Base-by-base conservation (phyloP, 768 basidiomycete genomes). In the Tubosaeta brunneosetosa region DNA sequence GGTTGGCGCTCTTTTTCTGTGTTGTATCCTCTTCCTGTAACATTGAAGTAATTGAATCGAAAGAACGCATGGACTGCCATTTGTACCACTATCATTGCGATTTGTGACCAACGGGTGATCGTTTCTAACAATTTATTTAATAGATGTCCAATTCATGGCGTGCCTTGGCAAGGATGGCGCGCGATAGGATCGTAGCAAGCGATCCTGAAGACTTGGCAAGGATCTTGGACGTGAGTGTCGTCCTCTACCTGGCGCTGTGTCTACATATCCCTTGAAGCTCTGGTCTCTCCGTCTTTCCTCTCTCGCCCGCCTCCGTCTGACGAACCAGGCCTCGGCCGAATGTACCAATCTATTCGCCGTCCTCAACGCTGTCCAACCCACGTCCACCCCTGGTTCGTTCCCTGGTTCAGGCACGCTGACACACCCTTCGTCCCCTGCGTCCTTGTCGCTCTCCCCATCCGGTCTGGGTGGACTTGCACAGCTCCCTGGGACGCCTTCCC, bases 141-240 rank as follows among this genome's bases (percentile, higher is more conserved):
- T 60, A 92, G 90, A 90, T 90, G 85, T 83, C 86, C 37, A 92
- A 93, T 61, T 89, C 85, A 64, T 93, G 91, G 91, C 77, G 91
- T 49, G 82, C 90, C 1, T 63, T 92, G 50, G 90, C 90, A n/a
- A 78, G 74, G 56, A 89, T 91, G 86, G 88, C 90, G 32, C 79
- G 86, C 63, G 90, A 92, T 66, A 76, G 83, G 31, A 79, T 92
- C 49, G 82, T 91, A 19, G 74, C 77, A 16, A 74, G 86, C 46
- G 77, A 86, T 57, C 87, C 90, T 1, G 82, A 83, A 56, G 85
- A 91, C 51, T 57, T 90, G 44, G 64, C 65, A 9, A 74, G 79
- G 53, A 78, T 91, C 51, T 74, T 92, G 29, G 82, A 80, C 43
- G 89, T 89, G 68, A 74, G 86, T 69, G 40, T 14, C 9, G 14